Conservation (phyloP, 495 filamentous ascomycete species). For the Xylaria intraflava region DNA sequence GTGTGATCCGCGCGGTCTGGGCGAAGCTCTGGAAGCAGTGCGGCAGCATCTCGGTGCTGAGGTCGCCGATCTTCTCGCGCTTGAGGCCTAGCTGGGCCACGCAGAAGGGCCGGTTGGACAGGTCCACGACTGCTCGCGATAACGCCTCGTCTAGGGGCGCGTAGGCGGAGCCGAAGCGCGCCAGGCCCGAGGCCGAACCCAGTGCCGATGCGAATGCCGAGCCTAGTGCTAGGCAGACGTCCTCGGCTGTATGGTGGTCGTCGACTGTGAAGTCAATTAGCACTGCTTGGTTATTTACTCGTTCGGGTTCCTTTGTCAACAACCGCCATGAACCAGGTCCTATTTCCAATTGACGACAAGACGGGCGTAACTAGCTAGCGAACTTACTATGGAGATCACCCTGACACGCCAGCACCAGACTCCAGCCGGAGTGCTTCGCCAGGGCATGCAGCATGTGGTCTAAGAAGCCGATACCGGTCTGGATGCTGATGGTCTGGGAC, state of each 20-base stretch:
- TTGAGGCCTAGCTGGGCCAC: constrained; percentile 74
- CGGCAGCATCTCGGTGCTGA: constrained; percentile 95
- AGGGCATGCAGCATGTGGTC: constrained; percentile 99
- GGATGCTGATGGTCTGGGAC: constrained; percentile 76
- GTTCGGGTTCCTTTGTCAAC: constrained; percentile 10
- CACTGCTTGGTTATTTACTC: background rate
- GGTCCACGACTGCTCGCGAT: constrained; percentile 86
- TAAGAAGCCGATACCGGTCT: constrained; percentile 95
- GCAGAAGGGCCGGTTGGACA: constrained; percentile 81
- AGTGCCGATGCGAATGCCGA: constrained; percentile 74
- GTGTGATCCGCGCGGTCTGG: constrained; percentile 78
- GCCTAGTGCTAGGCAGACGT: constrained; percentile 87
- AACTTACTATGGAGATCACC: constrained; percentile 84
- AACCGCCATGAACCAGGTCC: no score
- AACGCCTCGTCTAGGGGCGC: constrained; percentile 93
- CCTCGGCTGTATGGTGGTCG: constrained; percentile 97
- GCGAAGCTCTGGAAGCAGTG: constrained; percentile 93
- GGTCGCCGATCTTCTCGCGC: constrained; percentile 86
- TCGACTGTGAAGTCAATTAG: constrained; percentile 58
- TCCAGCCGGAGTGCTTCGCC: constrained; percentile 93
- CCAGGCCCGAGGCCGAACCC: constrained; percentile 66
- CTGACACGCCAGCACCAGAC: constrained; percentile 67
- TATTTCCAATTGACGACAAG: background rate
- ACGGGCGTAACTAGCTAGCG: background rate
- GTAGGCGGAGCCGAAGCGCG: constrained; percentile 85